phyloP scores from a whole-genome alignment of 768 basidiomycete species.

The Mycena galericulata region DNA sequence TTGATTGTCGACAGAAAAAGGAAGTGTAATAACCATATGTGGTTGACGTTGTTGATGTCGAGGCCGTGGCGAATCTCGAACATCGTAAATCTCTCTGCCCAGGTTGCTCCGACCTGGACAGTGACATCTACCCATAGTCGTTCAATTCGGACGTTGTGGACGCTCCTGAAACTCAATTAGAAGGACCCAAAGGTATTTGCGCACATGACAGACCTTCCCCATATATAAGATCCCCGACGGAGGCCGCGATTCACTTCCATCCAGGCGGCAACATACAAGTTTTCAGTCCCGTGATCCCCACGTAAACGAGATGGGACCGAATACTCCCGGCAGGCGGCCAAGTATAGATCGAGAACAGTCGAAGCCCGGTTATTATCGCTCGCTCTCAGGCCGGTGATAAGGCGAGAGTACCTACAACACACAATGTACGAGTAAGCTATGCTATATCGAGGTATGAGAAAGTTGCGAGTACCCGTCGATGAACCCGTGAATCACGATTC shows the following conservation, averaged over 20 bases:
- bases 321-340: background rate
- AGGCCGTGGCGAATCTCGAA: conserved; percentile 48
- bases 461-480: conserved; percentile 17
- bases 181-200: too few relatives aligned
- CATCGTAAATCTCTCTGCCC: conserved; percentile 50
- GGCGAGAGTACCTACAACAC: too few relatives aligned
- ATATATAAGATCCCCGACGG: background rate
- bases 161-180: conserved; percentile 50
- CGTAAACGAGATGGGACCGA: background rate
- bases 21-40: conserved; percentile 56
- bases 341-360: conserved; percentile 5
- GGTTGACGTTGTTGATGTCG: conserved; percentile 38
- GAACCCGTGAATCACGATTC: conserved; percentile 20
- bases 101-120: conserved; percentile 46
- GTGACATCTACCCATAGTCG: conserved; percentile 54
- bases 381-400: conserved; percentile 14
- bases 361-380: conserved; percentile 16
- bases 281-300: conserved; percentile 9
- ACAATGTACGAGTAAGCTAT: too few relatives aligned
- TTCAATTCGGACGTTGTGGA: conserved; percentile 55
- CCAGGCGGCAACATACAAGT: conserved; percentile 3
- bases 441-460: too few relatives aligned
- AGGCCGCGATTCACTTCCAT: background rate
- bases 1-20: conserved; percentile 51
- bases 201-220: too few relatives aligned